Percentiles rank a stretch among this genome's conserved stretches.
Conservation (phyloP, 164 flowering plant genomes). For the Taxillus chinensis region DNA sequence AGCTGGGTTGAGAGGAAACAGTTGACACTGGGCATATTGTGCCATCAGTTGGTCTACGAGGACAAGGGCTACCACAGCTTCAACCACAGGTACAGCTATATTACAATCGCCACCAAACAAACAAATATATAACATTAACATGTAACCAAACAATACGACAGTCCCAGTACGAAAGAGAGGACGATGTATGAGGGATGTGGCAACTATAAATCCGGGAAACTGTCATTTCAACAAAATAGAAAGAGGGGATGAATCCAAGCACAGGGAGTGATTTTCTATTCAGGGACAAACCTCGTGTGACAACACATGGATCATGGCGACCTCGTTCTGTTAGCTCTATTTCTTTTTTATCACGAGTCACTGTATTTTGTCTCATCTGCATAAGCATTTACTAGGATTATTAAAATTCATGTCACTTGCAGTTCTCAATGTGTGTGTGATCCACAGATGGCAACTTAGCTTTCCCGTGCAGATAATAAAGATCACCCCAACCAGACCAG, state of each 20-base stretch:
- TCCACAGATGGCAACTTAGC: not conserved
- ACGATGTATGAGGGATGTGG: not conserved
- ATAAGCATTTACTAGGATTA: constrained; percentile 6
- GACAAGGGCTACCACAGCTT: constrained; percentile 2
- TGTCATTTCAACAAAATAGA: not conserved
- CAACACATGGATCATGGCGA: constrained; percentile 92
- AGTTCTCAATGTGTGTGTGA: too few relatives aligned
- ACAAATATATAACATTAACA: not conserved
- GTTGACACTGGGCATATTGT: constrained; percentile 5
- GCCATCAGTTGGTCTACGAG: constrained; percentile 5
- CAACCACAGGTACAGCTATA: constrained; percentile 89
- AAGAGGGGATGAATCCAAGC: not conserved
- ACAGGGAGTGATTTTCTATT: not conserved
- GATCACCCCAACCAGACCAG: too few relatives aligned
- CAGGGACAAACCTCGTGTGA: constrained; percentile 56
- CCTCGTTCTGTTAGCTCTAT: constrained; percentile 77
- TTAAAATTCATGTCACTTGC: not conserved
- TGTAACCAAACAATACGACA: not conserved
- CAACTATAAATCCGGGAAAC: not conserved
- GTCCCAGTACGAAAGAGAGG: not conserved
- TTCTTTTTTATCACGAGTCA: constrained; percentile 66
- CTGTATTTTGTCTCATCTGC: constrained; percentile 78
- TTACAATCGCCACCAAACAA: constrained; percentile 3
- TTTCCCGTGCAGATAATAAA: too few relatives aligned
- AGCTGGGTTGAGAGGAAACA: not conserved